Evolutionary conservation across 1,284 basidiomycete genomes (phyloP).

Genomic region (Fomitiporia mediterranea): DNA sequence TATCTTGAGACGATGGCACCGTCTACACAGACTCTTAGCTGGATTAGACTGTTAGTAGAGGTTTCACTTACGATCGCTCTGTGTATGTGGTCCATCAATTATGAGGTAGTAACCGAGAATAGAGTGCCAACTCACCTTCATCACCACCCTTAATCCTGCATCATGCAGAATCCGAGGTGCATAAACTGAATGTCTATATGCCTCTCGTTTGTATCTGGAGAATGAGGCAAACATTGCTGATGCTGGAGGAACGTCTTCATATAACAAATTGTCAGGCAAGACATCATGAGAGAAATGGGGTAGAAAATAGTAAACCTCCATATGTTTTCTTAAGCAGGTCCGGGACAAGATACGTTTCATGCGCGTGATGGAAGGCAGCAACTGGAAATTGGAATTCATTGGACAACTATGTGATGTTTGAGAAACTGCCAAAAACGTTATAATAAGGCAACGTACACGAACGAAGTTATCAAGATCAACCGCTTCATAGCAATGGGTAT

Average conservation of each 20-base stretch:
- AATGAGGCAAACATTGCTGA: constrained; percentile 51
- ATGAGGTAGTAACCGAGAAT: neutral
- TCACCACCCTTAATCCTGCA: constrained; percentile 40
- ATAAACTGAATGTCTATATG: constrained; percentile 48
- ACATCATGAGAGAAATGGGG: neutral
- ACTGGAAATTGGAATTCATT: constrained; percentile 48
- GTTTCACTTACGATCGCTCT: constrained; percentile 43
- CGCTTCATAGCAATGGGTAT: constrained; percentile 46
- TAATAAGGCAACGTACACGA: constrained; percentile 21
- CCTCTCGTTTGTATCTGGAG: constrained; percentile 43
- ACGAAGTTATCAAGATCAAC: constrained; percentile 41
- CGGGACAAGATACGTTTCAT: constrained; percentile 49
- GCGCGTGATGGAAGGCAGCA: constrained; percentile 49
- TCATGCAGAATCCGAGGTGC: constrained; percentile 46
- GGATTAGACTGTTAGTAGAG: neutral
- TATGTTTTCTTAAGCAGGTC: constrained; percentile 44
- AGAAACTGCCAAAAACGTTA: neutral
- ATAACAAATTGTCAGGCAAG: neutral
- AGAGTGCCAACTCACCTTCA: constrained; percentile 28
- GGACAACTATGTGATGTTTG: constrained; percentile 37
- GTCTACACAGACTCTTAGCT: constrained; percentile 1
- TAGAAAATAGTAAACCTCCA: constrained; percentile 19
- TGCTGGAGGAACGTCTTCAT: constrained; percentile 36
- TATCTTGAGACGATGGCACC: constrained; percentile 36
- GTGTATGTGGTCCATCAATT: neutral